phyloP scores from a whole-genome alignment of 2,329 filamentous ascomycete species.

The Zymoseptoria ardabiliae region DNA sequence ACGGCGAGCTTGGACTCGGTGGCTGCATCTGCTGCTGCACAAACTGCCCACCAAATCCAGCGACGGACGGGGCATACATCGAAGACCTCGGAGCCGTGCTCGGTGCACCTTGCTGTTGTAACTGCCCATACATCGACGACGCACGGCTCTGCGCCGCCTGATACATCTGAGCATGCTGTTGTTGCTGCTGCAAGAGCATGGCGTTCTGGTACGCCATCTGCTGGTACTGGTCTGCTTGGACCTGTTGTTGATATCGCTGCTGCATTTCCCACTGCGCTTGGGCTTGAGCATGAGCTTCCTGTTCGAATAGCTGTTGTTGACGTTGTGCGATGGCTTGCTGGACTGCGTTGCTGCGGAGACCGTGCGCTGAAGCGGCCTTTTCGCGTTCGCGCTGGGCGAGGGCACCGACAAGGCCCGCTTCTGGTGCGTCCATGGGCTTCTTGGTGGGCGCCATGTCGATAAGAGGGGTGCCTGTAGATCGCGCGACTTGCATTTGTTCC shows the following conservation, averaged over 20 bases:
- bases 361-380: slow-evolving; percentile 62
- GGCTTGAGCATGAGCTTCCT: slow-evolving; percentile 34
- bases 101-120: slow-evolving; percentile 1
- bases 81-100: background rate
- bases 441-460: slow-evolving; percentile 56
- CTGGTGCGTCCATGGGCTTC: slow-evolving; percentile 33
- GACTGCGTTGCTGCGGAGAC: slow-evolving; percentile 58
- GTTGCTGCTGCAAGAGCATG: slow-evolving; percentile 6
- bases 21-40: slow-evolving; percentile 8
- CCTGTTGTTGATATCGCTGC: slow-evolving; percentile 24
- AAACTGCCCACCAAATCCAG: slow-evolving; percentile 14
- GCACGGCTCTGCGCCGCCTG: background rate
- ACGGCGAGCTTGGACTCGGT: background rate
- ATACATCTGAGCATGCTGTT: slow-evolving; percentile 1
- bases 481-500: slow-evolving; percentile 83
- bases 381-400: slow-evolving; percentile 77
- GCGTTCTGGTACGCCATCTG: slow-evolving; percentile 16
- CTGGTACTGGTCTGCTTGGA: slow-evolving; percentile 21
- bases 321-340: slow-evolving; percentile 56
- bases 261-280: slow-evolving; percentile 32
- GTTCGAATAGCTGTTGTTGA: slow-evolving; percentile 44
- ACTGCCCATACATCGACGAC: slow-evolving; percentile 1
- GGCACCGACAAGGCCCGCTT: slow-evolving; percentile 59
- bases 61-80: background rate
- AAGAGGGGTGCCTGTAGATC: slow-evolving; percentile 69